Conservation (phyloP, 2,329 filamentous ascomycete species). For the Paraconiothyrium brasiliense region DNA sequence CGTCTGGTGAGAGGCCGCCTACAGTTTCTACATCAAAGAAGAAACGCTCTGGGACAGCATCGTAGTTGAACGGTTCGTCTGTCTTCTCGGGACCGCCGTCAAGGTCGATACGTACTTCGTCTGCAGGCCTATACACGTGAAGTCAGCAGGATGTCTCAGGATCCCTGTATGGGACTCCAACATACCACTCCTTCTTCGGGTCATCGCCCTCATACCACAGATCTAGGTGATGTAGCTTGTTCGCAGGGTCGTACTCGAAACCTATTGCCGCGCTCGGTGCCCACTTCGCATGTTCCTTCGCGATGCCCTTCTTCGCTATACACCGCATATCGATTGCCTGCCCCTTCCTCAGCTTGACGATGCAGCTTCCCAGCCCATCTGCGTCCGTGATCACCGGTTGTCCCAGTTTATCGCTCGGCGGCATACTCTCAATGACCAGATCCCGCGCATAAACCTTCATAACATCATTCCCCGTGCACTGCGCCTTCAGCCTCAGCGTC, state of each 20-base stretch:
- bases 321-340: conserved; percentile 92
- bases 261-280: conserved; percentile 89
- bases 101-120: conserved; percentile 80
- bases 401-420: conserved; percentile 78
- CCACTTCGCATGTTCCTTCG: conserved; percentile 99
- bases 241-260: conserved; percentile 98
- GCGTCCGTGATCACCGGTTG: conserved; percentile 85
- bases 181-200: conserved; percentile 83
- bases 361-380: conserved; percentile 81
- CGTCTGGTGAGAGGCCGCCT: conserved; percentile 87
- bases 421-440: conserved; percentile 74
- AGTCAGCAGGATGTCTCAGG: background rate
- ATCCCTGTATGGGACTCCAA: conserved; percentile 18
- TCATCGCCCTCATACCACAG: conserved; percentile 96
- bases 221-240: conserved; percentile 90
- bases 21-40: conserved; percentile 94
- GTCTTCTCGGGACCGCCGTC: conserved; percentile 77
- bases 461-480: conserved; percentile 84
- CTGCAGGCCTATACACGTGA: conserved; percentile 72
- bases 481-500: conserved; percentile 82
- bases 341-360: conserved; percentile 87
- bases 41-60: conserved; percentile 83
- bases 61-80: conserved; percentile 89
- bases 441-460: conserved; percentile 96
- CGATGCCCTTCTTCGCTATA: conserved; percentile 97